These are phyloP conservation scores for Antrodiella citrinella DNA, from an alignment of 768 basidiomycete species.

Conservation along the genomic window DNA sequence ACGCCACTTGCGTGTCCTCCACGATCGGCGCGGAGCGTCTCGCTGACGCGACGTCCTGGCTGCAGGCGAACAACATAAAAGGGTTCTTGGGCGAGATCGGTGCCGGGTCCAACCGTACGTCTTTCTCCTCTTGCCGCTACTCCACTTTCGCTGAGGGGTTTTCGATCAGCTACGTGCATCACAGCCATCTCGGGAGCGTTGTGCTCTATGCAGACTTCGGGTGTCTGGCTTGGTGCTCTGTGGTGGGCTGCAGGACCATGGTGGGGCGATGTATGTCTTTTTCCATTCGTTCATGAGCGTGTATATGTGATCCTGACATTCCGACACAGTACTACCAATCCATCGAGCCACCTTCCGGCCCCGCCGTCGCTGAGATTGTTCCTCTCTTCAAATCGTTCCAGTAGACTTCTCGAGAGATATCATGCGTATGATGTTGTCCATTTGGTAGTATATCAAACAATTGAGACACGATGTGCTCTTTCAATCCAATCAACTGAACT, in stretches of 20 bases:
- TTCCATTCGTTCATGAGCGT: background rate
- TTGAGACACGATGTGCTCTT: too few species aligned
- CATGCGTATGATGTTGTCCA: background rate
- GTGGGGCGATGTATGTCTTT: slow-evolving; percentile 43
- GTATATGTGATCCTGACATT: slow-evolving; percentile 7
- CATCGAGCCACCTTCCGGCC: slow-evolving; percentile 52
- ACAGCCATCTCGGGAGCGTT: slow-evolving; percentile 46
- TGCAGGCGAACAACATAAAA: slow-evolving; percentile 49
- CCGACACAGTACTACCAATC: slow-evolving; percentile 44
- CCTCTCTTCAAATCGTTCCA: slow-evolving; percentile 20
- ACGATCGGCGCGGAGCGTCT: slow-evolving; percentile 55
- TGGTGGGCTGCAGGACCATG: slow-evolving; percentile 64
- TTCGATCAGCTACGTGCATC: slow-evolving; percentile 28
- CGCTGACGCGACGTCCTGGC: slow-evolving; percentile 48
- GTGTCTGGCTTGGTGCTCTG: slow-evolving; percentile 47
- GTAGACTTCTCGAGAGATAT: background rate
- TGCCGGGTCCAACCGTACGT: slow-evolving; percentile 30
- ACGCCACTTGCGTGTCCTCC: slow-evolving; percentile 42
- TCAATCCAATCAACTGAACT: too few species aligned
- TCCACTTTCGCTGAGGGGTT: background rate
- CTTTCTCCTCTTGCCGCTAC: background rate
- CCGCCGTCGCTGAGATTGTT: slow-evolving; percentile 43
- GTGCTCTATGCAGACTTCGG: slow-evolving; percentile 49
- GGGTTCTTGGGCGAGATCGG: slow-evolving; percentile 62
- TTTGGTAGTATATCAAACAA: too few species aligned